Evolutionary conservation across 805 yeast species (phyloP).

Genomic region (Lachancea nothofagi): DNA sequence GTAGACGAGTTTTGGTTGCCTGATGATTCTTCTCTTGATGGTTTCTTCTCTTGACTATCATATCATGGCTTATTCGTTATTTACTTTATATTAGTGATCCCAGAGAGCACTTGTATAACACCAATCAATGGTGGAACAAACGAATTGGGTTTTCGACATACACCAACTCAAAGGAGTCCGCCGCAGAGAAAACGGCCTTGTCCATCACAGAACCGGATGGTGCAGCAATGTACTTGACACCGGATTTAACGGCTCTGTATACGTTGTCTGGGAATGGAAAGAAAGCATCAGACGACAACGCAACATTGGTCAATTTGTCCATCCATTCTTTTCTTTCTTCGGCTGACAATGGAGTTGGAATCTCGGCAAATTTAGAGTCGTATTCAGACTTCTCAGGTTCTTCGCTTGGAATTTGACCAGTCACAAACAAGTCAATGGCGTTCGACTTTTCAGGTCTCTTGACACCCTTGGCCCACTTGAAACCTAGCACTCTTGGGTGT

Average conservation of each 20-base stretch:
- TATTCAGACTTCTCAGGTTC: constrained; percentile 94
- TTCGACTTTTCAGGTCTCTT: constrained; percentile 98
- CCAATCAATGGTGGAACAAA: constrained; percentile 84
- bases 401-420: constrained; percentile 81
- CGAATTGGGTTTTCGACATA: constrained; percentile 97
- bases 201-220: constrained; percentile 98
- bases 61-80: constrained; percentile 1
- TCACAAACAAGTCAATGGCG: constrained; percentile 91
- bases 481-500: constrained; percentile 86
- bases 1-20: no score
- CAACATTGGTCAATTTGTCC: constrained; percentile 71
- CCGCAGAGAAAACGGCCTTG: constrained; percentile 91
- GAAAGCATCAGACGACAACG: constrained; percentile 95
- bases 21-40: no score
- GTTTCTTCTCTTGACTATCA: constrained; percentile 1
- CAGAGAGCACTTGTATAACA: neutral
- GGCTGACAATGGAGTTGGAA: constrained; percentile 78
- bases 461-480: constrained; percentile 97
- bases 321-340: constrained; percentile 89
- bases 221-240: constrained; percentile 94
- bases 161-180: constrained; percentile 83
- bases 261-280: constrained; percentile 99
- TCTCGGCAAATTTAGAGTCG: constrained; percentile 75
- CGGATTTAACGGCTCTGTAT: constrained; percentile 94
- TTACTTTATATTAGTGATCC: constrained; percentile 1